Base-by-base conservation (phyloP, 2,329 filamentous ascomycete species). In the Talaromyces amestolkiae region DNA sequence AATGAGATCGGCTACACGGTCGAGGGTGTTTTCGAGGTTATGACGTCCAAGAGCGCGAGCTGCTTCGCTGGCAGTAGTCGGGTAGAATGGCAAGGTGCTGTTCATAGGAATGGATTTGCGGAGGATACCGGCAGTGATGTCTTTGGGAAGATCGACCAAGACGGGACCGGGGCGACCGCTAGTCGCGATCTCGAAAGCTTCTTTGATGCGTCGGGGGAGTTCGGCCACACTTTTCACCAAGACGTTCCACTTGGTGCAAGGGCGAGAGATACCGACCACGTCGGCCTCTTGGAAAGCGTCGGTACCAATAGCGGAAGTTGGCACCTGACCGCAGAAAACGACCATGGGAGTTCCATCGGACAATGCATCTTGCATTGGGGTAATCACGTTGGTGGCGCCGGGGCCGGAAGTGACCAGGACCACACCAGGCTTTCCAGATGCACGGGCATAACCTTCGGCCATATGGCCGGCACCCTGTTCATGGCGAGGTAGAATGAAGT, bases 381-480 rank as follows among this genome's bases (percentile, higher is more conserved):
- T 98, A 68, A 98, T 87, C 69, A 97, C 91, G 76, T 99, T 99
- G 70, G 95, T 99, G 53, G 94, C 95, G 69, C 95, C 95, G 17
- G 95, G 95, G 41, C 95, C 95, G 13, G 95, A 98, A 43, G 95
- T 99, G 69, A 99, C 95, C 67, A 99, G 85, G 65, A 99, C 95
- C 65, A 98, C 95, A 76, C 95, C 95, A 66, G 93, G 93, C 82
- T 93, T 93, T 72, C 95, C 95, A 62, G 91, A 94, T 65, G 93
- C 94, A 73, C 95, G 89, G 64, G 95, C 95, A 77, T 98, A 98
- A 62, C 95, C 95, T 81, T 98, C 90, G 17, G 95, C 95, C 95
- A 98, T 99, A 81, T 99, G 95, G 69, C 95, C 95, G 66, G 95
- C 95, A 70, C 95, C 95, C 81, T 99, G 95, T 82, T 98, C 95